Evolutionary conservation across 176 grass and related monocot genomes (phyloP).

Genomic region (Saccharum officinarum): DNA sequence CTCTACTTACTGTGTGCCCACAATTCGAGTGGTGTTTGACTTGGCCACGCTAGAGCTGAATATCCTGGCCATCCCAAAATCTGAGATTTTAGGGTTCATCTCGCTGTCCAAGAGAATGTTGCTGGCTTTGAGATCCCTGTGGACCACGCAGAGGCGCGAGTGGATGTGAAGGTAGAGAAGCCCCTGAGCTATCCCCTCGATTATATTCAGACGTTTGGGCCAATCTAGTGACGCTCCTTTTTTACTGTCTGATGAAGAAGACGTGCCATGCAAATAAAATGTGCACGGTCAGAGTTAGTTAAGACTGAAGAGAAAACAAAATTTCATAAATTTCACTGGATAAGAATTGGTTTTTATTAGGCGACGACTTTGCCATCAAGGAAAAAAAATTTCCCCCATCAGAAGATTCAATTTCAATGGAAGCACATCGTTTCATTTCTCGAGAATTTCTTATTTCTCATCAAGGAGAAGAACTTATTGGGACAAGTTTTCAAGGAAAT

Average conservation of each 20-base stretch:
- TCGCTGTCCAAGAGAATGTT: constrained; percentile 61
- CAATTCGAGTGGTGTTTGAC: constrained; percentile 51
- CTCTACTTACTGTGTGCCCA: constrained; percentile 54
- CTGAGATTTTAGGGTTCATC: constrained; percentile 66
- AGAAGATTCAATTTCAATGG: background rate
- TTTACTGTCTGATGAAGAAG: constrained; percentile 30
- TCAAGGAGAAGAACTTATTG: background rate
- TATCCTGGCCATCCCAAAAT: constrained; percentile 59
- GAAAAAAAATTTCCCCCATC: background rate
- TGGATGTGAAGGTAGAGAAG: constrained; percentile 65
- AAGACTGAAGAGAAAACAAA: background rate
- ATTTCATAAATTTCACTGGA: background rate
- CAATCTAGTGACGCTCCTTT: constrained; percentile 29
- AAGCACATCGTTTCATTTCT: background rate
- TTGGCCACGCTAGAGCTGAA: constrained; percentile 37
- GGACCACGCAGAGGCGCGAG: constrained; percentile 53
- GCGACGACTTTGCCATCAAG: background rate
- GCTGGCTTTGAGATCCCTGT: constrained; percentile 66
- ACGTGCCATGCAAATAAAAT: background rate
- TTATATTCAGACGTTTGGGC: constrained; percentile 40
- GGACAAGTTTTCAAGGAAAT: background rate
- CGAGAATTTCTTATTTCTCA: background rate
- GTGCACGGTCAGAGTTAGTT: background rate
- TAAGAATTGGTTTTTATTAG: background rate
- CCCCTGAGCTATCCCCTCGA: constrained; percentile 55